Percentiles rank a stretch among this genome's conserved stretches.
Evolutionary conservation across 805 yeast species (phyloP).

Genomic region (Myxozyma geophila): DNA sequence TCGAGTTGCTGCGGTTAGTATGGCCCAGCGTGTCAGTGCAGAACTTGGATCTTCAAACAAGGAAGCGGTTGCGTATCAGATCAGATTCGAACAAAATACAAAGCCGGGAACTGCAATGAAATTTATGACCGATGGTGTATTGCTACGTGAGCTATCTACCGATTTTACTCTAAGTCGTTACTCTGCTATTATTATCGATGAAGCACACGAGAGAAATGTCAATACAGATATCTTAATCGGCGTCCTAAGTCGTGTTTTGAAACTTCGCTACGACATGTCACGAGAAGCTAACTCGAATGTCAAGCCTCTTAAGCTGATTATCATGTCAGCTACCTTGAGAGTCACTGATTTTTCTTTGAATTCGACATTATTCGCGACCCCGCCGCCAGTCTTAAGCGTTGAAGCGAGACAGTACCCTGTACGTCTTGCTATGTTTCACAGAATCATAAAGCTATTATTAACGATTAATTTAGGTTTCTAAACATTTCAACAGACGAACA

Average conservation of each 20-base stretch:
- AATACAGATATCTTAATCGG: constrained; percentile 97
- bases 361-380: constrained; percentile 61
- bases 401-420: constrained; percentile 89
- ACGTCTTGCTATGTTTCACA: neutral
- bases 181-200: constrained; percentile 88
- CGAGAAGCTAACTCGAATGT: constrained; percentile 48
- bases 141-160: constrained; percentile 87
- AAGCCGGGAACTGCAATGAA: constrained; percentile 71
- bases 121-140: constrained; percentile 94
- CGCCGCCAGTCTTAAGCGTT: constrained; percentile 86
- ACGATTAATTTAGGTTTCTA: constrained; percentile 57
- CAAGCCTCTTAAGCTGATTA: constrained; percentile 75
- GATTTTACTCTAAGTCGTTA: constrained; percentile 82
- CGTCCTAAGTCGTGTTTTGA: constrained; percentile 84
- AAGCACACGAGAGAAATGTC: constrained; percentile 96
- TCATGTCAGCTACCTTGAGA: constrained; percentile 97
- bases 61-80: constrained; percentile 74
- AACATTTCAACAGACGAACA: constrained; percentile 86
- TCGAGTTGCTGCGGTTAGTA: constrained; percentile 91
- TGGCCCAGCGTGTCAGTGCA: constrained; percentile 78
- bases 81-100: constrained; percentile 75
- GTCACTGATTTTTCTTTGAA: constrained; percentile 94
- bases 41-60: constrained; percentile 76
- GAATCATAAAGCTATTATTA: neutral
- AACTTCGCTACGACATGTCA: constrained; percentile 59